Percentiles rank a stretch among this genome's conserved stretches.
Evolutionary conservation across 176 grass and related monocot genomes (phyloP).

Genomic region (Aegilops sharonensis): DNA sequence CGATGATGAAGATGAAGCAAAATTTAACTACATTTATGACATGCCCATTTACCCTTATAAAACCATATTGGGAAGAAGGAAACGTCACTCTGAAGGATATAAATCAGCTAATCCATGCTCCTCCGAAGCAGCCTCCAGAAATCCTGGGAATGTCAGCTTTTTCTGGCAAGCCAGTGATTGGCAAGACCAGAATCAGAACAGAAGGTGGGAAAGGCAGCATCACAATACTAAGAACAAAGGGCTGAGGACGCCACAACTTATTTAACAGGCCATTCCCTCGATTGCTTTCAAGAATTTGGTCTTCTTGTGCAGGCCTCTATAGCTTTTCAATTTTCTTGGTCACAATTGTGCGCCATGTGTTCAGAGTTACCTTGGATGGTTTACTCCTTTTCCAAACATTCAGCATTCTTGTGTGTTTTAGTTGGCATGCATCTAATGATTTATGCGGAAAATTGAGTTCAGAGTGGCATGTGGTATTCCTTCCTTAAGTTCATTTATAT

Average conservation of each 20-base stretch:
- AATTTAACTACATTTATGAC: conserved; percentile 64
- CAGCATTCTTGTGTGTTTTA: conserved; percentile 35
- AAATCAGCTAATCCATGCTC: conserved; percentile 67
- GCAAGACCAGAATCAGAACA: conserved; percentile 85
- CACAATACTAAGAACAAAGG: conserved; percentile 88
- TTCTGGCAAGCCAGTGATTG: conserved; percentile 84
- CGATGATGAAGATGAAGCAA: conserved; percentile 46
- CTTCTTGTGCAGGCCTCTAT: conserved; percentile 23
- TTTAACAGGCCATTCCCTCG: conserved; percentile 25
- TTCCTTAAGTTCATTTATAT: not conserved
- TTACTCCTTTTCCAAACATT: conserved; percentile 26
- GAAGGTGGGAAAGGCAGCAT: conserved; percentile 94
- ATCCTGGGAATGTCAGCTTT: conserved; percentile 69
- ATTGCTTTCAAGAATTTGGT: conserved; percentile 30
- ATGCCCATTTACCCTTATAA: conserved; percentile 88
- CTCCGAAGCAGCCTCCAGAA: conserved; percentile 43
- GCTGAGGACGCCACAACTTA: conserved; percentile 36
- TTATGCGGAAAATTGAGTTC: conserved; percentile 14
- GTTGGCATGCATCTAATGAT: not conserved
- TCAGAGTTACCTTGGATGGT: conserved; percentile 18
- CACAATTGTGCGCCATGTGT: conserved; percentile 17
- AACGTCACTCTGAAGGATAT: conserved; percentile 80
- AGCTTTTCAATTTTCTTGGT: conserved; percentile 13
- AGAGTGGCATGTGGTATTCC: too few species aligned
- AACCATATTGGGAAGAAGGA: conserved; percentile 73